Conservation (phyloP, 2,329 filamentous ascomycete species). For the Fusarium irregulare region DNA sequence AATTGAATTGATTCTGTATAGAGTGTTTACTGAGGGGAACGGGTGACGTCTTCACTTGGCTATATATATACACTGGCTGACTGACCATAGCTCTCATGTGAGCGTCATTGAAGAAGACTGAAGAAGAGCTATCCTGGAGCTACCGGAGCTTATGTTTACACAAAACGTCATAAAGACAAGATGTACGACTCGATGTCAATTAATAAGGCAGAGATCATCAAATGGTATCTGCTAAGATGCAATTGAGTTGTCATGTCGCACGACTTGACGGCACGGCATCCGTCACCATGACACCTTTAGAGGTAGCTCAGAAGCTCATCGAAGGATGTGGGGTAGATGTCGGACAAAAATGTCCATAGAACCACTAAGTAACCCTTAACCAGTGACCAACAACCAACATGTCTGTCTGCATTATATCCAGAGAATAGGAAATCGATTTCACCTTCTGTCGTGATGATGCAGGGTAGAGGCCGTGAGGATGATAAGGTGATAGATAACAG, state of each 20-base stretch:
- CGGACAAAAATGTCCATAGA: too few species aligned
- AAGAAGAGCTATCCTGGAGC: not conserved
- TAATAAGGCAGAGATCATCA: not conserved
- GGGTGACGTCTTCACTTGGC: too few species aligned
- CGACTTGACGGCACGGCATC: not conserved
- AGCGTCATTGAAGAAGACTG: slow-evolving; percentile 20
- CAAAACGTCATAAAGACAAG: slow-evolving; percentile 9
- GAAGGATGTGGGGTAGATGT: not conserved
- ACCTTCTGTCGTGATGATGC: not conserved
- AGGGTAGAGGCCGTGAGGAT: not conserved
- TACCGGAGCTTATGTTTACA: slow-evolving; percentile 1
- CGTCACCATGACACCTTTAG: not conserved
- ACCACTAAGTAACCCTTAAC: fast-evolving
- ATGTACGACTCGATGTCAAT: not conserved
- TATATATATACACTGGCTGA: not conserved
- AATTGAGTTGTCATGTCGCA: not conserved
- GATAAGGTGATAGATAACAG: not conserved
- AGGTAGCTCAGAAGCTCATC: not conserved
- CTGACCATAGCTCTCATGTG: slow-evolving; percentile 7
- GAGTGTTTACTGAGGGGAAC: too few species aligned
- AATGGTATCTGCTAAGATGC: not conserved
- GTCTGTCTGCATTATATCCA: not conserved
- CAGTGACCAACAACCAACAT: not conserved
- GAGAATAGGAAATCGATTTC: not conserved
- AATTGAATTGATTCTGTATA: too few species aligned